Evolutionary conservation across 257 asterid genomes (phyloP).

Genomic region (Scutellaria minor): DNA sequence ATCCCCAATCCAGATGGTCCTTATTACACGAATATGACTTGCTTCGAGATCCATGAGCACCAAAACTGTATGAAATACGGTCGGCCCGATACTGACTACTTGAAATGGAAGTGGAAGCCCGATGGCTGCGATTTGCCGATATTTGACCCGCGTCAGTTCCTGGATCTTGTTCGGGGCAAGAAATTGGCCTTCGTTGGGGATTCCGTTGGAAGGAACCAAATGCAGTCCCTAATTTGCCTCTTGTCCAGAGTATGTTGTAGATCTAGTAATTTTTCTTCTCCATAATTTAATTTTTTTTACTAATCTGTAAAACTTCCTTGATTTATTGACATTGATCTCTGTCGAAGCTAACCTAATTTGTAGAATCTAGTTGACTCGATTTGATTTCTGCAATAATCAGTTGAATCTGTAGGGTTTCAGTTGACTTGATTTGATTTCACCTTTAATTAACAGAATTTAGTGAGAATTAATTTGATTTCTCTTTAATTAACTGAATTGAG

Average conservation of each 20-base stretch:
- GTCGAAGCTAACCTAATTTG: not conserved
- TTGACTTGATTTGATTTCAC: not conserved
- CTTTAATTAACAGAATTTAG: not conserved
- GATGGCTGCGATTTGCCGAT: conserved; percentile 57
- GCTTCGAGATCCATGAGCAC: conserved; percentile 50
- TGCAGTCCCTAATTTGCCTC: conserved; percentile 75
- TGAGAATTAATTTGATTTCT: not conserved
- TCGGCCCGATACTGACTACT: conserved; percentile 42
- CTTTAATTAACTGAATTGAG: not conserved
- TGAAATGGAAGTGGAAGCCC: conserved; percentile 50
- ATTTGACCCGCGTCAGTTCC: conserved; percentile 55
- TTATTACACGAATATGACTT: conserved; percentile 56
- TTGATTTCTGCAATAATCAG: no score
- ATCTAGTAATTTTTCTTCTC: not conserved
- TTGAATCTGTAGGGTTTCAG: not conserved
- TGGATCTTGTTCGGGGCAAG: conserved; percentile 61
- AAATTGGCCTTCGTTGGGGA: conserved; percentile 75
- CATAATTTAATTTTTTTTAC: not conserved
- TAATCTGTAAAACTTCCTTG: not conserved
- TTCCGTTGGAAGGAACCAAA: conserved; percentile 68
- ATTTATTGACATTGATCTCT: not conserved
- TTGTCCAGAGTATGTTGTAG: conserved; percentile 56
- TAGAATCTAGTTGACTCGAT: not conserved
- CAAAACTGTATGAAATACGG: conserved; percentile 55
- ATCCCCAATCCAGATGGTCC: conserved; percentile 58